Percentiles rank a stretch among this genome's conserved stretches.
phyloP scores from a whole-genome alignment of 371 early-diverging fungal species.

The Mucor indicus region DNA sequence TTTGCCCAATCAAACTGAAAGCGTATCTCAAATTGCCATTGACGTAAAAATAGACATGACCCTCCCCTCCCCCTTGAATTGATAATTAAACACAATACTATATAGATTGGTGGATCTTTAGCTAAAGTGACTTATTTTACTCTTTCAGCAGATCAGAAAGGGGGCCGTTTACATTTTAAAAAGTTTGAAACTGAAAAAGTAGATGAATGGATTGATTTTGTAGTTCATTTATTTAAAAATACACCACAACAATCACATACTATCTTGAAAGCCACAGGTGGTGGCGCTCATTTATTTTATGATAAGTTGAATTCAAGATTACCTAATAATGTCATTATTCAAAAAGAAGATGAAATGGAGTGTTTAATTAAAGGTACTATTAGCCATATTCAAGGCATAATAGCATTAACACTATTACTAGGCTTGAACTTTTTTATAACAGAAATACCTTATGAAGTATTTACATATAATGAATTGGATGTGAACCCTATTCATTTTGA shows the following conservation, averaged over 20 bases:
- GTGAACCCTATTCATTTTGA: constrained; percentile 82
- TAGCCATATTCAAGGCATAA: too few species aligned
- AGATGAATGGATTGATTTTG: constrained; percentile 83
- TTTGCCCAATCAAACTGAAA: constrained; percentile 82
- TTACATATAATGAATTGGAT: constrained; percentile 73
- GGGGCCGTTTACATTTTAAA: constrained; percentile 89
- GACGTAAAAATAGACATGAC: too few species aligned
- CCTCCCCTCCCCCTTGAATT: too few species aligned
- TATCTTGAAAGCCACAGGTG: constrained; percentile 78
- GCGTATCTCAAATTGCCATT: constrained; percentile 88
- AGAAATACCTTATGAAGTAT: constrained; percentile 94
- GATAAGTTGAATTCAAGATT: constrained; percentile 48
- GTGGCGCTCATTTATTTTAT: constrained; percentile 74
- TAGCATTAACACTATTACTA: too few species aligned
- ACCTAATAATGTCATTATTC: constrained; percentile 60
- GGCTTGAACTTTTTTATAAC: constrained; percentile 91
- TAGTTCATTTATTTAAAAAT: constrained; percentile 63
- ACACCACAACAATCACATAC: constrained; percentile 26
- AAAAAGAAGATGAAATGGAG: constrained; percentile 88
- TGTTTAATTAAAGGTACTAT: constrained; percentile 76
- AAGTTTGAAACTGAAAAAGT: constrained; percentile 93
- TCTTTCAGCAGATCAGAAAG: constrained; percentile 49
- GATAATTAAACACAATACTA: too few species aligned
- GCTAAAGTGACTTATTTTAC: constrained; percentile 93
- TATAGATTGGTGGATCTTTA: constrained; percentile 90